Evolutionary conservation across 2,329 filamentous ascomycete species (phyloP).

Genomic region (Lecanoromycetidae sp.): DNA sequence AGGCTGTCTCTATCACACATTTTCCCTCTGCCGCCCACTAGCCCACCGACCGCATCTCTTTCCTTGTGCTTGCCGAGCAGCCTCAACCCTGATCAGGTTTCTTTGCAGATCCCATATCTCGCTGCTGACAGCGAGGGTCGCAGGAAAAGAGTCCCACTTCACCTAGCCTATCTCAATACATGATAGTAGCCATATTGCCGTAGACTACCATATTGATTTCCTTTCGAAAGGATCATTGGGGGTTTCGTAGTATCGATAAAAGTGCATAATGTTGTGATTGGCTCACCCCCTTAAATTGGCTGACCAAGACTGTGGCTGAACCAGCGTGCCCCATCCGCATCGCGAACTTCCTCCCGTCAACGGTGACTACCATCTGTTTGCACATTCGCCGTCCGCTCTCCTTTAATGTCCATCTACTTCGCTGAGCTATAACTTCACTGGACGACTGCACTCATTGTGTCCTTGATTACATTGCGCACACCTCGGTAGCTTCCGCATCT

Average conservation of each 20-base stretch:
- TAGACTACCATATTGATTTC: no score
- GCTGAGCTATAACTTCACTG: no score
- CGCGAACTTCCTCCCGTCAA: background rate
- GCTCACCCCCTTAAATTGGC: constrained; percentile 3
- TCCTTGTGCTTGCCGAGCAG: background rate
- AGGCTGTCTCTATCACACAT: background rate
- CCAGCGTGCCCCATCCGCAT: background rate
- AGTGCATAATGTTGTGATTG: background rate
- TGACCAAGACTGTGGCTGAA: constrained; percentile 4
- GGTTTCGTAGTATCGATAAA: no score
- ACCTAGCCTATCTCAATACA: no score
- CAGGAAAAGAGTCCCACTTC: no score
- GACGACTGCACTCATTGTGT: no score
- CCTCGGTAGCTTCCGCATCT: background rate
- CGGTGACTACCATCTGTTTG: constrained; percentile 4
- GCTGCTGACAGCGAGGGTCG: no score
- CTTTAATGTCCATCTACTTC: background rate
- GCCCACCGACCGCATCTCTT: background rate
- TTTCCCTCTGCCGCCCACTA: background rate
- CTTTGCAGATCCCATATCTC: background rate
- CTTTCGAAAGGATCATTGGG: no score
- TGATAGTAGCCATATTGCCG: no score
- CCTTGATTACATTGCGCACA: background rate
- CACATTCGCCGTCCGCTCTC: background rate
- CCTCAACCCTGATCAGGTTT: constrained; percentile 5